Evolutionary conservation across 2,329 filamentous ascomycete species (phyloP), one percentile per base, ranked within the genome.

Genomic region (Phialophora macrospora): DNA sequence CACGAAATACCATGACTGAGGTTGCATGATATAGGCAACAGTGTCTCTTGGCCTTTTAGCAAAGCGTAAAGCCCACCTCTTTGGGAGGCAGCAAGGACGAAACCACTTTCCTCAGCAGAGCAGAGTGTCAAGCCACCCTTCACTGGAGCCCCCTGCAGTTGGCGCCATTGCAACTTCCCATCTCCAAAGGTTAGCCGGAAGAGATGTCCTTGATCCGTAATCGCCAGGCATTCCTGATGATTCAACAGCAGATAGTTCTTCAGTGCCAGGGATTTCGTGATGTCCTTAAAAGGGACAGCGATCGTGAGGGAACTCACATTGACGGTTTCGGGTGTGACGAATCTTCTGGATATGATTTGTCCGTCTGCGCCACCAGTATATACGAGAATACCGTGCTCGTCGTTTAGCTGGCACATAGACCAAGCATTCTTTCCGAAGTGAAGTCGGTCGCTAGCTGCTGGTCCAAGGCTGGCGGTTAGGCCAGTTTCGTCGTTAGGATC

Each of bases 381-480:
- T 22, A 92, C 70, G 1, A 83, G 68, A 0, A 81, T 72, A 14
- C 75, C 75, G 14, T 75, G 70, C 0, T 74, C 72, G 1, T 73
- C 71, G 11, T 58, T 65, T 24, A 64, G 73, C 60, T 79, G 65
- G 20, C 85, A 86, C 44, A 88, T 83, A 0, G 93, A 88, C 93
- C 94, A 98, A 6, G 98, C 88, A 74, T 97, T 93, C 77, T 97
- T 99, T 6, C 95, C 95, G 38, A 82, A 83, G 74, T 98, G 93
- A 66, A 87, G 85, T 2, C 85, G 82, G 57, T 87, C 84, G 7
- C 84, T 86, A 1, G 82, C 80, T 1, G 82, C 74, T 58, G 90
- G 71, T 24, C 28, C 71, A 46, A 78, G 68, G 1, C 68, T 62
- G 55, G 74, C 75, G 22, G 61, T 38, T n/a, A 38, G 8, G 34